Conservation (phyloP, 2,329 filamentous ascomycete genomes). For the Sclerotinia minor region DNA sequence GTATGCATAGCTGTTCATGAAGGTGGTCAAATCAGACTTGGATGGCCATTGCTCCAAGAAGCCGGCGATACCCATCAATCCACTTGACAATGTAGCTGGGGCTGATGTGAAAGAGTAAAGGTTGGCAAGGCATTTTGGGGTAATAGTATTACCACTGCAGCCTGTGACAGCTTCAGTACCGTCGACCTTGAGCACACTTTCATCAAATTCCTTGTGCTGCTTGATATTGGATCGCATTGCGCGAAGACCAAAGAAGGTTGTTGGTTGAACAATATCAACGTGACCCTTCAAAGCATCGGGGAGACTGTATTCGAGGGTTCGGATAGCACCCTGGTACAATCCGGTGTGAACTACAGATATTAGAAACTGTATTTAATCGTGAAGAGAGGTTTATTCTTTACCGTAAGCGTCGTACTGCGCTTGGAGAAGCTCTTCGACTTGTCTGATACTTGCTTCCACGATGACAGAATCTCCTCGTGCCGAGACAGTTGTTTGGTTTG, state of each 20-base stretch:
- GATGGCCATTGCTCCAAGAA: constrained; percentile 38
- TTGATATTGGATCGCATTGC: constrained; percentile 37
- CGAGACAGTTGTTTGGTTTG: constrained; percentile 47
- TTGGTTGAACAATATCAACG: constrained; percentile 61
- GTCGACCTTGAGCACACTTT: constrained; percentile 20
- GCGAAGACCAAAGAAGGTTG: constrained; percentile 55
- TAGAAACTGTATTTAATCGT: constrained; percentile 17
- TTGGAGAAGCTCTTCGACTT: constrained; percentile 55
- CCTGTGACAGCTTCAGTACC: constrained; percentile 34
- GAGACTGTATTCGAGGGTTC: constrained; percentile 43
- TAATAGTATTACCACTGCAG: constrained; percentile 36
- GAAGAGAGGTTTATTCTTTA: constrained; percentile 39
- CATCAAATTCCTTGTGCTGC: constrained; percentile 24
- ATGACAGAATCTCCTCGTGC: constrained; percentile 55
- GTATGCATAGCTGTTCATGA: constrained; percentile 36
- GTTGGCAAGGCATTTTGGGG: constrained; percentile 38
- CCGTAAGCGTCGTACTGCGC: constrained; percentile 54
- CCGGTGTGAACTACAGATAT: constrained; percentile 30
- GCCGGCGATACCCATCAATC: constrained; percentile 37
- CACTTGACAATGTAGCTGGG: constrained; percentile 30
- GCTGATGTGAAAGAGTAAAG: constrained; percentile 37
- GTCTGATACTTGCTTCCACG: constrained; percentile 49
- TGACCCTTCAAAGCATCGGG: constrained; percentile 56
- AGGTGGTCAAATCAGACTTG: constrained; percentile 36
- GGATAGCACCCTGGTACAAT: constrained; percentile 30